Conservation (phyloP, 2,329 filamentous ascomycete genomes). For the Trichoderma semiorbis region DNA sequence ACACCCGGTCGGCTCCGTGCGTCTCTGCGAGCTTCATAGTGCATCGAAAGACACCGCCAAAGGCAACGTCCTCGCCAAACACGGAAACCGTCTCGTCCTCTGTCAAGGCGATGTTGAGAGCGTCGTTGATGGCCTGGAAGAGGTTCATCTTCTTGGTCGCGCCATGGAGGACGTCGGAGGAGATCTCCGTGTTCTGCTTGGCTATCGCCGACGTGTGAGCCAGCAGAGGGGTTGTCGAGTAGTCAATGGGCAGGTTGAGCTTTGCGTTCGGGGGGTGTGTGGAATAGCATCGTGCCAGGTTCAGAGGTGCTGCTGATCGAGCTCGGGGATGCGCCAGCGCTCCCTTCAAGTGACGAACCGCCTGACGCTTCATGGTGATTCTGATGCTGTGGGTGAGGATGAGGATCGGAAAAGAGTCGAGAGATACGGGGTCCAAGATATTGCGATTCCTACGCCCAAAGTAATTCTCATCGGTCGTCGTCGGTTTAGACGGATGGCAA, state of each 20-base stretch:
- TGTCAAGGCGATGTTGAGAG: conserved; percentile 75
- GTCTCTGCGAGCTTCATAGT: conserved; percentile 86
- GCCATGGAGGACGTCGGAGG: conserved; percentile 60
- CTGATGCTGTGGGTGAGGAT: background rate
- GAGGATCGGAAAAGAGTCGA: conserved; percentile 15
- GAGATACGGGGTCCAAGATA: conserved; percentile 15
- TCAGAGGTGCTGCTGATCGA: conserved; percentile 23
- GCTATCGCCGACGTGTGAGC: conserved; percentile 74
- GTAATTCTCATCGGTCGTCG: conserved; percentile 19
- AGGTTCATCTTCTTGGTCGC: conserved; percentile 86
- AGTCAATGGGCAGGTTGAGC: conserved; percentile 86
- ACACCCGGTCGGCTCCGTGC: conserved; percentile 84
- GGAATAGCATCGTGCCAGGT: conserved; percentile 43
- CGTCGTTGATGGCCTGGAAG: conserved; percentile 90
- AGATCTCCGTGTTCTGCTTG: conserved; percentile 68
- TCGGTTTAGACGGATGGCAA: conserved; percentile 24
- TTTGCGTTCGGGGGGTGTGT: conserved; percentile 57
- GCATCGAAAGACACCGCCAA: conserved; percentile 93
- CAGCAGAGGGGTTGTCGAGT: conserved; percentile 74
- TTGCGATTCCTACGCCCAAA: conserved; percentile 8
- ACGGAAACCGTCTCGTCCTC: conserved; percentile 83
- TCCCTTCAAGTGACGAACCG: conserved; percentile 30
- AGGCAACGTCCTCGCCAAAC: conserved; percentile 96
- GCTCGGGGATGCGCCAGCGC: conserved; percentile 25
- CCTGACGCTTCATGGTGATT: conserved; percentile 33